Evolutionary conservation across 352 stramenopile genomes (phyloP).

Genomic region (Globisporangium apiculatum): DNA sequence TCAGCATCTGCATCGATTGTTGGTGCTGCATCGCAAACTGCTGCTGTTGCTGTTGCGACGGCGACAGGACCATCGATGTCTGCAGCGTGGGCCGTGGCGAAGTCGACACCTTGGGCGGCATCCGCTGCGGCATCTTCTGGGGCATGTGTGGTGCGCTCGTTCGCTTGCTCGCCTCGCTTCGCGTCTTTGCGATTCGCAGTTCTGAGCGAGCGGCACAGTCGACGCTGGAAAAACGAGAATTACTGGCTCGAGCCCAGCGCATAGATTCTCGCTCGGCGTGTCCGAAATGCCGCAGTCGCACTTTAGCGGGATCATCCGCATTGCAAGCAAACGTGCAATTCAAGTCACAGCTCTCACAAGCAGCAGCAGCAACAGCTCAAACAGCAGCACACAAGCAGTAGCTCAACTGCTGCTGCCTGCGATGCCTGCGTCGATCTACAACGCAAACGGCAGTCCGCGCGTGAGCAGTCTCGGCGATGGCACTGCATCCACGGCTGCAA

Average conservation of each 20-base stretch:
- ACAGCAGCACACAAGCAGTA: neutral
- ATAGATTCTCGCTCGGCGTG: neutral
- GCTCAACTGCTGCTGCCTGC: neutral
- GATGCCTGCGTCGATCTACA: conserved; percentile 12
- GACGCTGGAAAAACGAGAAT: neutral
- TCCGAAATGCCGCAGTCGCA: neutral
- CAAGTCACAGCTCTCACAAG: neutral
- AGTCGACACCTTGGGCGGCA: neutral
- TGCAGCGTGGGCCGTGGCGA: too few relatives aligned
- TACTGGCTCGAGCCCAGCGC: neutral
- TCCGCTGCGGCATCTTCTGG: conserved; percentile 1
- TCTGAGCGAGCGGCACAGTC: neutral
- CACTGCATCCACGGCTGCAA: neutral
- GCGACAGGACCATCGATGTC: neutral
- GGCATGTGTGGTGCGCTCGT: neutral
- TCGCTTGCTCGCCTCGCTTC: neutral
- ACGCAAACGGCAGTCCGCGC: conserved; percentile 3
- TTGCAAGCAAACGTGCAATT: neutral
- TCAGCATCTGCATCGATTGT: neutral
- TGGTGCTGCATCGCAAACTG: neutral
- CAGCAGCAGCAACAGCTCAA: neutral
- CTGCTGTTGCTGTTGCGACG: neutral
- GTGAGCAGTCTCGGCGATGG: neutral
- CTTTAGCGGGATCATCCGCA: neutral
- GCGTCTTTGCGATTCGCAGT: neutral